Conservation (phyloP, 73 alveolate species). For the Tetrahymena elliotti region DNA sequence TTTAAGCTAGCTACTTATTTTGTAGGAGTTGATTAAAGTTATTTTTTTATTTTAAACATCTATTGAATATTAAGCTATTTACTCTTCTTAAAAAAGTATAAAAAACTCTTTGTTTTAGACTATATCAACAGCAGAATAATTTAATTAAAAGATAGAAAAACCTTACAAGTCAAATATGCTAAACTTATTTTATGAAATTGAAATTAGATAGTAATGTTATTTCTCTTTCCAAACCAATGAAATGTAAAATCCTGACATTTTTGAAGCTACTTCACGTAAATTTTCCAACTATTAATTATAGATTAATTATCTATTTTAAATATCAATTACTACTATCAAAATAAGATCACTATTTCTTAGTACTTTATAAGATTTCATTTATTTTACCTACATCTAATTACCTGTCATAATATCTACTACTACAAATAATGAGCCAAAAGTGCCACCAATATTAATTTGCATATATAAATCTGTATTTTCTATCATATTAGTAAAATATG, state of each 20-base stretch:
- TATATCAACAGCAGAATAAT: neutral
- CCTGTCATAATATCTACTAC: neutral
- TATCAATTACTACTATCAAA: neutral
- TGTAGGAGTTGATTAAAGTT: neutral
- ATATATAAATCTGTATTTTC: neutral
- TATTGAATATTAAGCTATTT: neutral
- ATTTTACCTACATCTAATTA: too few relatives aligned
- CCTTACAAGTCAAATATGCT: neutral
- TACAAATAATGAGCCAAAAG: too few relatives aligned
- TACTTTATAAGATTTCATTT: neutral
- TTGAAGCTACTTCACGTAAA: neutral
- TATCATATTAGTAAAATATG: neutral
- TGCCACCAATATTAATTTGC: neutral
- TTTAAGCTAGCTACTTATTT: neutral
- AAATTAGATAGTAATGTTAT: neutral
- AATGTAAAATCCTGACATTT: neutral
- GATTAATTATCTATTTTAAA: neutral
- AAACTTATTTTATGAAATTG: neutral
- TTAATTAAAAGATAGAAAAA: neutral
- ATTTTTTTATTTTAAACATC: neutral
- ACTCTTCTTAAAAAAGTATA: neutral
- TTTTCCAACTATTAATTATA: neutral
- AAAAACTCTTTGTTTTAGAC: neutral
- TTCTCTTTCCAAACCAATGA: neutral
- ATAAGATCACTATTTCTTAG: neutral